Evolutionary conservation across 805 yeast species (phyloP).

Genomic region (fission yeast (Schizosaccharomyces pombe)): ASM294v3 CU329670.1:46001-46500

Average conservation of each 20-base stretch:
- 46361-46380: conserved; percentile 34
- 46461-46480: conserved; percentile 59
- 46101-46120: too few relatives aligned
- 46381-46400: conserved; percentile 49
- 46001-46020: too few relatives aligned
- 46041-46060: too few relatives aligned
- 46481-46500: conserved; percentile 29
- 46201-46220: too few relatives aligned
- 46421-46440: conserved; percentile 42
- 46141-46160: too few relatives aligned
- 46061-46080: too few relatives aligned
- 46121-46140: too few relatives aligned
- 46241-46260: not conserved
- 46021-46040: too few relatives aligned
- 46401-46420: conserved; percentile 64
- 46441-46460: conserved; percentile 37
- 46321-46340: conserved; percentile 45
- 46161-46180: too few relatives aligned
- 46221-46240: too few relatives aligned
- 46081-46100: too few relatives aligned
- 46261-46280: not conserved
- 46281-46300: not conserved
- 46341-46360: conserved; percentile 46
- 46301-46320: not conserved
- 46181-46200: too few relatives aligned